Evolutionary conservation across 805 yeast genomes (phyloP), one percentile per base, ranked within the genome.

Genomic region (Middelhovenomyces tepae): DNA sequence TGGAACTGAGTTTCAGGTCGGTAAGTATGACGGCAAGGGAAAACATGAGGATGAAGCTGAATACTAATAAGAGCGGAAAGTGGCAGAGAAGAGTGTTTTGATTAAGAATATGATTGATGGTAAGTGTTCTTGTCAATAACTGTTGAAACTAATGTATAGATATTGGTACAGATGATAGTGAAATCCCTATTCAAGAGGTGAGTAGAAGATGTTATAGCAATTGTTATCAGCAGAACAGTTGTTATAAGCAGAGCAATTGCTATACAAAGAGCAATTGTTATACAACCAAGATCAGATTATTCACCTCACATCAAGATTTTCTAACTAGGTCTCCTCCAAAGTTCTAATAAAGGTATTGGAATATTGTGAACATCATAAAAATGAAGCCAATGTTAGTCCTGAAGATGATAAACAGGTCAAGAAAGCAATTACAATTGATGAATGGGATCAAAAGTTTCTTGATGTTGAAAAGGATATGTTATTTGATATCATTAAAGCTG

Each of bases 401-500:
- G 87, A 78, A 34, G 84, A 84, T 43, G 94, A 84, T 46, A 56
- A 58, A 31, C 50, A 54, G 22, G 41, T 50, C 42, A 75, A 81
- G 55, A 83, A 82, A 53, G 69, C 89, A 10, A 85, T 86, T 2
- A 95, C 94, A 3, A 85, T 89, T 32, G 89, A 81, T 41, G 86
- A 86, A 29, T 89, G 97, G 97, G 97, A 89, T 60, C 82, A 83
- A 57, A 84, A 82, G 57, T 89, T 87, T 57, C 70, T 89, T 48
- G 82, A 83, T 53, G 95, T 89, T 23, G 97, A 89, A 59, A 97
- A 65, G 53, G 68, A 65, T 39, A 60, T 65, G 64, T 56, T 65
- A 35, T 65, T 64, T 44, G 70, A 65, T 48, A 65, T 65, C 45
- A 65, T 65, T 37, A 48, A 65, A 48, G 62, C 68, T 14, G 70